Evolutionary conservation across 2,329 filamentous ascomycete species (phyloP).

Genomic region (Pseudogymnoascus sp.): DNA sequence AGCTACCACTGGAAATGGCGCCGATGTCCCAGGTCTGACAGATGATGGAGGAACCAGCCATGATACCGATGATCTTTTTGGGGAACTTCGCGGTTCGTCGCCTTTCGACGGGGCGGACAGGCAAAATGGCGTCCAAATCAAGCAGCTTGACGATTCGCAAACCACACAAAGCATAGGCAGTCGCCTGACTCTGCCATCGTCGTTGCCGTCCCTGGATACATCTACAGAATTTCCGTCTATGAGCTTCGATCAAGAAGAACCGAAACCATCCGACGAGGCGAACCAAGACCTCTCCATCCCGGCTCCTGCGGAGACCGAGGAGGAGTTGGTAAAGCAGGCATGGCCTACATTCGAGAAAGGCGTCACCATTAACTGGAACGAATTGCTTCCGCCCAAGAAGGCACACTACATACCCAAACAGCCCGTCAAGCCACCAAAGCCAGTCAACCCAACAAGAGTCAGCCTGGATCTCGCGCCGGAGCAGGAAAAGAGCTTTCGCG

Average conservation of each 20-base stretch:
- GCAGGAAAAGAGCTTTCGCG: conserved; percentile 76
- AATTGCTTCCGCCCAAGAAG: conserved; percentile 73
- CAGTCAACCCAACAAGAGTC: conserved; percentile 78
- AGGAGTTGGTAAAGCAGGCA: conserved; percentile 68
- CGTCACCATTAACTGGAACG: conserved; percentile 68
- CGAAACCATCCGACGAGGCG: conserved; percentile 26
- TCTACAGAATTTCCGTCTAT: conserved; percentile 30
- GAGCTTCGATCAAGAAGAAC: conserved; percentile 39
- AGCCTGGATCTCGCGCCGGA: conserved; percentile 79
- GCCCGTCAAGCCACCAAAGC: conserved; percentile 70
- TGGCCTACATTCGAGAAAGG: conserved; percentile 77
- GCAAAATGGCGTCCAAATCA: conserved; percentile 27
- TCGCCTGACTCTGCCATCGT: conserved; percentile 18
- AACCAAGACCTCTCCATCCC: conserved; percentile 59
- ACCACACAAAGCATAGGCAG: conserved; percentile 15
- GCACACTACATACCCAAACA: conserved; percentile 72
- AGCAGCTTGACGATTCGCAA: conserved; percentile 17
- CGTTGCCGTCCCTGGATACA: conserved; percentile 14
- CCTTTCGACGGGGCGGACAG: conserved; percentile 22
- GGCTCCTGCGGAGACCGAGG: conserved; percentile 61
- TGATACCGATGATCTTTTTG: conserved; percentile 59
- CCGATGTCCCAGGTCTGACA: conserved; percentile 28
- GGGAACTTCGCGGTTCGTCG: conserved; percentile 40
- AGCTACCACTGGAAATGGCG: conserved; percentile 18
- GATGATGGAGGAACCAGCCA: conserved; percentile 55